Evolutionary conservation across 2,329 filamentous ascomycete species (phyloP).

Genomic region (Sclerotinia trifoliorum): DNA sequence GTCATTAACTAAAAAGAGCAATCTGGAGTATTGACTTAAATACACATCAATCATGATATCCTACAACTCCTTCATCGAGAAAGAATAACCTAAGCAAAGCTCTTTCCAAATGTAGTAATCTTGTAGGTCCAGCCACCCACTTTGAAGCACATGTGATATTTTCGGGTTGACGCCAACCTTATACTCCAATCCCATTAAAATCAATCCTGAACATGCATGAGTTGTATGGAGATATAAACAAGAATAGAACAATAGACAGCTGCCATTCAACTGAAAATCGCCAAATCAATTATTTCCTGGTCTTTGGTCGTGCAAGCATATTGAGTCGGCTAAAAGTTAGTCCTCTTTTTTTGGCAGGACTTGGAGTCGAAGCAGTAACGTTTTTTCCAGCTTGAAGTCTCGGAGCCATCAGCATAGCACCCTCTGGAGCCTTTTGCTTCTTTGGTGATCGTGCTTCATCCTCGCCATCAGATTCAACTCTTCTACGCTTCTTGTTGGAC

Average conservation of each 20-base stretch:
- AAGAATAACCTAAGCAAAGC: slow-evolving; percentile 12
- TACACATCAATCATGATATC: slow-evolving; percentile 15
- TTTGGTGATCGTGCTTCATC: slow-evolving; percentile 56
- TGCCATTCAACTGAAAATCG: slow-evolving; percentile 11
- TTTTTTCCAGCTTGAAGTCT: slow-evolving; percentile 36
- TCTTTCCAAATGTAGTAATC: slow-evolving; percentile 7
- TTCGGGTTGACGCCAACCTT: slow-evolving; percentile 21
- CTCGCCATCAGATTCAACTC: slow-evolving; percentile 57
- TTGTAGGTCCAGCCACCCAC: background rate
- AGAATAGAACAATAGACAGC: slow-evolving; percentile 19
- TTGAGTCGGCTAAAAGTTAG: slow-evolving; percentile 60
- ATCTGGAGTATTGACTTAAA: slow-evolving; percentile 6
- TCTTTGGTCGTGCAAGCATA: slow-evolving; percentile 61
- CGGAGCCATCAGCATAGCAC: slow-evolving; percentile 36
- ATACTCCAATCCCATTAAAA: slow-evolving; percentile 20
- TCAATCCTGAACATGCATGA: slow-evolving; percentile 15
- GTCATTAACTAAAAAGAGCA: slow-evolving; percentile 21
- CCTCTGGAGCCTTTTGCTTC: slow-evolving; percentile 51
- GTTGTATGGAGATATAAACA: slow-evolving; percentile 19
- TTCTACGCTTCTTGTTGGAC: slow-evolving; percentile 63
- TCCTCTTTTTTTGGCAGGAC: slow-evolving; percentile 49
- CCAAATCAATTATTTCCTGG: slow-evolving; percentile 45
- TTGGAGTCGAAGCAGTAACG: slow-evolving; percentile 40
- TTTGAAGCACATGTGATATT: slow-evolving; percentile 15
- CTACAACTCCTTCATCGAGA: slow-evolving; percentile 6